Conservation (phyloP, 2,329 filamentous ascomycete species). For the Colletotrichum chlorophyti region DNA sequence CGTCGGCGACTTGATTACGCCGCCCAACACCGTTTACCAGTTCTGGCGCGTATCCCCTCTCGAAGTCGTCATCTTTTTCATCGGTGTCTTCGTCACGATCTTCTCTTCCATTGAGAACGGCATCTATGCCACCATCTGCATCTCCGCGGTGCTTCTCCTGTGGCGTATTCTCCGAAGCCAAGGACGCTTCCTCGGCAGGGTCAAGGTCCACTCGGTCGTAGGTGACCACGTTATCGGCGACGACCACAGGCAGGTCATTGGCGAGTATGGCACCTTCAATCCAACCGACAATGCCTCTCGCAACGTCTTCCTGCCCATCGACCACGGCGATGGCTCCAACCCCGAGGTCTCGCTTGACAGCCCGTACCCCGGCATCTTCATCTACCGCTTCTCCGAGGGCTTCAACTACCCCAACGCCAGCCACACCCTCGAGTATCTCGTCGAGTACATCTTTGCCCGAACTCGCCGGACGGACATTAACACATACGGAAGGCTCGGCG, state of each 20-base stretch:
- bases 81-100: conserved; percentile 87
- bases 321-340: conserved; percentile 90
- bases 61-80: conserved; percentile 91
- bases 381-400: conserved; percentile 92
- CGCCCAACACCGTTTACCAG: conserved; percentile 89
- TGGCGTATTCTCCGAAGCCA: conserved; percentile 84
- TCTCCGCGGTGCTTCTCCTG: conserved; percentile 79
- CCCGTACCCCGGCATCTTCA: conserved; percentile 92
- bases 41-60: conserved; percentile 94
- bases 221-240: conserved; percentile 76
- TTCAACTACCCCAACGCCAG: conserved; percentile 97
- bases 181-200: conserved; percentile 83
- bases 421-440: conserved; percentile 83
- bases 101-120: conserved; percentile 91
- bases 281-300: conserved; percentile 58
- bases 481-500: conserved; percentile 69
- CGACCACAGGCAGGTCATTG: conserved; percentile 53
- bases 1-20: conserved; percentile 89
- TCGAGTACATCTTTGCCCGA: conserved; percentile 69
- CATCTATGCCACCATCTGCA: conserved; percentile 83
- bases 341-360: conserved; percentile 79
- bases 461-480: conserved; percentile 80
- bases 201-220: conserved; percentile 84
- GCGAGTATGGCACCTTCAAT: conserved; percentile 65
- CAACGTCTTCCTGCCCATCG: conserved; percentile 86